Percentiles rank a stretch among this genome's conserved stretches.
Evolutionary conservation across 768 basidiomycete species (phyloP).

Genomic region (Rhodotorula paludigena): DNA sequence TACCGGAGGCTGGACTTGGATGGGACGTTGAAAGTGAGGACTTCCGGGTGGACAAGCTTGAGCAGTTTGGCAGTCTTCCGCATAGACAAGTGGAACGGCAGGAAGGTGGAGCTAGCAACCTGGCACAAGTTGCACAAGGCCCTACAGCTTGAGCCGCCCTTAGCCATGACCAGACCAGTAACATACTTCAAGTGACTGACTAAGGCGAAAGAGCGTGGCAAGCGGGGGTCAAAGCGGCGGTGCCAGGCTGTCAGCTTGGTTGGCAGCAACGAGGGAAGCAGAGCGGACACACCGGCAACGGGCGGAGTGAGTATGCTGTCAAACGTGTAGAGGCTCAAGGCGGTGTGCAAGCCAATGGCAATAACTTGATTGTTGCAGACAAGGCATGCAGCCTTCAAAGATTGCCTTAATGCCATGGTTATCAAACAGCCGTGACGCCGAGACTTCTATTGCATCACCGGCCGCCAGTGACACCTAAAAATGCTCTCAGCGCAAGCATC

Average conservation of each 20-base stretch:
- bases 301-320: neutral
- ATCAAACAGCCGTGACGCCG: constrained; percentile 4
- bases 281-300: too few relatives aligned
- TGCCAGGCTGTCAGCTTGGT: neutral
- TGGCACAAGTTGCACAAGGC: constrained; percentile 11
- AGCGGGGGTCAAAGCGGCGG: constrained; percentile 7
- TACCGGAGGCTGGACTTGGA: constrained; percentile 28
- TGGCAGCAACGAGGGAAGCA: neutral
- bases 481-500: too few relatives aligned
- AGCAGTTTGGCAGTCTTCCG: neutral
- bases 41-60: constrained; percentile 10
- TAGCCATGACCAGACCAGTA: too few relatives aligned
- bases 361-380: neutral
- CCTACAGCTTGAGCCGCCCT: too few relatives aligned
- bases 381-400: too few relatives aligned
- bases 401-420: neutral
- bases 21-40: neutral
- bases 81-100: neutral
- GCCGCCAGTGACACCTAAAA: too few relatives aligned
- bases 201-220: too few relatives aligned
- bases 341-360: neutral
- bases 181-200: neutral
- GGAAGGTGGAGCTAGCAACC: neutral
- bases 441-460: too few relatives aligned
- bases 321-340: neutral